Conservation (phyloP, 139 green algal genomes). For the Pseudopediastrum boryanum region DNA sequence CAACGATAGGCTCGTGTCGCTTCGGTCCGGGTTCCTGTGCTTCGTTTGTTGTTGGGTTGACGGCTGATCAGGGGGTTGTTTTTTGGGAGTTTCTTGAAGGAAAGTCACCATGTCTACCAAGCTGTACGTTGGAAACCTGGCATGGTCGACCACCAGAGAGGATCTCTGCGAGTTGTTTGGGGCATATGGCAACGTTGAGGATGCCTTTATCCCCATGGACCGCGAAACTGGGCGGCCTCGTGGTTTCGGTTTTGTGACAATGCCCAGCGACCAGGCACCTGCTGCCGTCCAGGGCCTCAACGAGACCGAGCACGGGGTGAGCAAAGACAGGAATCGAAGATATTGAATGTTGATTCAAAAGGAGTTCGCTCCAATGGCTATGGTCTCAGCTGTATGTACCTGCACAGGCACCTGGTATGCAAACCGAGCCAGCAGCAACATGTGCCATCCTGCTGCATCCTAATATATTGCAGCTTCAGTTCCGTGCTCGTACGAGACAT, state of each 20-base stretch:
- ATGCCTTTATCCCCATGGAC: constrained; percentile 62
- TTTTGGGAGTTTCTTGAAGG: no score
- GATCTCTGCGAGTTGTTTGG: constrained; percentile 65
- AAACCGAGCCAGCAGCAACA: not conserved
- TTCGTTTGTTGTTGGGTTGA: no score
- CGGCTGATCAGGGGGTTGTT: no score
- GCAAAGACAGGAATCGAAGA: no score
- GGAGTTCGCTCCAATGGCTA: not conserved
- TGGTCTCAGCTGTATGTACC: not conserved
- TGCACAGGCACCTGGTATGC: not conserved
- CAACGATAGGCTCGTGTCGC: no score
- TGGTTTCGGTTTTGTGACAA: constrained; percentile 81
- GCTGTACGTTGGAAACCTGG: constrained; percentile 74
- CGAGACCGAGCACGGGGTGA: constrained; percentile 55
- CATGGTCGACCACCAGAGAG: constrained; percentile 62
- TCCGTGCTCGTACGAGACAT: not conserved
- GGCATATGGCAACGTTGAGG: constrained; percentile 57
- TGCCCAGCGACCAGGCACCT: constrained; percentile 47
- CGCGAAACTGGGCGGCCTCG: constrained; percentile 70
- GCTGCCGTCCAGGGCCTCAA: constrained; percentile 37
- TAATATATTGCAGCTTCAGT: not conserved
- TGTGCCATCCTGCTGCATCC: not conserved
- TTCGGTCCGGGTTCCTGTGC: no score
- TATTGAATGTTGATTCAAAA: no score
- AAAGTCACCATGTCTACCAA: constrained; percentile 32